Base-by-base conservation (phyloP, 1,139 yeast species). In the Pichia sp. region DNA sequence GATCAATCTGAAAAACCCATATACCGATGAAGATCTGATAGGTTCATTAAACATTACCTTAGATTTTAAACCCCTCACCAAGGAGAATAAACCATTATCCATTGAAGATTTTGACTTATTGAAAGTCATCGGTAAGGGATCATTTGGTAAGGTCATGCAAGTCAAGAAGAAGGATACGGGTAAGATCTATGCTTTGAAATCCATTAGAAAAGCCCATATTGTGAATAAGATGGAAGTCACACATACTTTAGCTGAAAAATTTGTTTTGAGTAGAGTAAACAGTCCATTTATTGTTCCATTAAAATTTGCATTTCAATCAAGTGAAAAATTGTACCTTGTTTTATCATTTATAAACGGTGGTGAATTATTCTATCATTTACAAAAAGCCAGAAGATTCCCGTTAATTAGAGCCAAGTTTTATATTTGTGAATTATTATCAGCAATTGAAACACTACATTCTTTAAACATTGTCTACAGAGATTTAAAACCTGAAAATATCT, bases 261-360 rank as follows among this genome's bases (percentile, higher is more conserved):
- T 96, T 2, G 97, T 91, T 8, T 68, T 93, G 48, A 95, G 97
- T 6, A 80, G 91, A 54, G 89, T 91, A 47, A 82, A 82, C 53
- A 86, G 89, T 57, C 98, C 98, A n/a, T 93, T 93, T 61, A 87
- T 91, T 60, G 97, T 91, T n/a, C 97, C 97, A 8, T 70, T 91
- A 51, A 91, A 91, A 65, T 91, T 91, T 64, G 83, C 94, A 20
- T 91, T 93, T 71, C 98, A 91, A 65, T 78, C 89, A n/a, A 91
- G 91, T 11, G 97, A 89, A 57, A 93, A 93, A 59, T 67, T 91
- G 31, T 91, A 91, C 56, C 68, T 91, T 36, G 97, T 91, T 6
- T 68, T 93, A 37, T 87, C 95, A 22, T 93, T 89, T 59, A 87
- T 91, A 51, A 91, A 91, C 59, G 99, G 99, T 45, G 99, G 99